These are phyloP conservation scores for Zymoseptoria brevis DNA, from an alignment of 2,329 filamentous ascomycete species.

Conservation along the genomic window DNA sequence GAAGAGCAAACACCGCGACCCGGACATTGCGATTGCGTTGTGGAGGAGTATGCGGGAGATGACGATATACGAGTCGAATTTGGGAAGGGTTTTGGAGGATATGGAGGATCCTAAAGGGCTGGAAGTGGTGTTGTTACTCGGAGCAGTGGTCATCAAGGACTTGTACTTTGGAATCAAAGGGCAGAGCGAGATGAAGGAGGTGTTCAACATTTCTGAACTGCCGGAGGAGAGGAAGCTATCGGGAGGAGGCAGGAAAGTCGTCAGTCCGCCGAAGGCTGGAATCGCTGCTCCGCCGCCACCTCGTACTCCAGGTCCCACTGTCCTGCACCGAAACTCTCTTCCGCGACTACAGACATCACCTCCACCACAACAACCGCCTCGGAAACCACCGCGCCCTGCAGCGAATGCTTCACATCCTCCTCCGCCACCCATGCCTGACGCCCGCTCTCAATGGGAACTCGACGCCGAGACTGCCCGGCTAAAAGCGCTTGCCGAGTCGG, in stretches of 20 bases:
- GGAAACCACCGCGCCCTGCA: not conserved
- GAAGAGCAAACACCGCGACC: constrained; percentile 64
- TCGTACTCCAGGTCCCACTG: constrained; percentile 5
- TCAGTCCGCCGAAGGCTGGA: constrained; percentile 15
- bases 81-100: constrained; percentile 64
- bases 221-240: constrained; percentile 25
- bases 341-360: constrained; percentile 23
- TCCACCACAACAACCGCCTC: constrained; percentile 5
- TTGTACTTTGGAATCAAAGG: constrained; percentile 46
- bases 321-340: constrained; percentile 19
- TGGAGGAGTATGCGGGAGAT: constrained; percentile 69
- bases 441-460: constrained; percentile 46
- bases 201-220: constrained; percentile 64
- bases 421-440: constrained; percentile 38
- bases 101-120: constrained; percentile 91
- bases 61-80: constrained; percentile 88
- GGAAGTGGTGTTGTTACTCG: constrained; percentile 66
- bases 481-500: constrained; percentile 35
- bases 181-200: constrained; percentile 51
- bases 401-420: constrained; percentile 1
- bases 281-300: constrained; percentile 9
- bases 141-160: constrained; percentile 54
- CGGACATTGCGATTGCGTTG: constrained; percentile 89
- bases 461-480: constrained; percentile 44
- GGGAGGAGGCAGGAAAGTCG: constrained; percentile 19